Evolutionary conservation across 1,139 yeast species (phyloP), one percentile per base, ranked within the genome.

Genomic region (Tardiomyces depauwii): DNA sequence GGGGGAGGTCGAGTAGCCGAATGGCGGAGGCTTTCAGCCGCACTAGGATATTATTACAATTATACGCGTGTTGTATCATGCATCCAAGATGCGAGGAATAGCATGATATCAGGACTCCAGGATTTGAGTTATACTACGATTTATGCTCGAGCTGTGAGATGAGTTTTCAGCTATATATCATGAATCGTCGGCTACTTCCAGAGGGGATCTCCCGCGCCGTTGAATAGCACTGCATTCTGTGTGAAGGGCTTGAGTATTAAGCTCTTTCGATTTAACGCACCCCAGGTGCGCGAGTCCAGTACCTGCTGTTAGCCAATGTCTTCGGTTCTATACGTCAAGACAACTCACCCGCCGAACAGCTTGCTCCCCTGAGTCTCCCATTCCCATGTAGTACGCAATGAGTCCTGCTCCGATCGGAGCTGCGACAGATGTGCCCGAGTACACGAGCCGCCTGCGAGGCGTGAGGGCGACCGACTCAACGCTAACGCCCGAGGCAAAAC

Each of bases 371-470:
- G 66, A 56, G 3, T 77, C 66, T 0, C 94, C 95, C 52, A 70
- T 66, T 42, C 85, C 79, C 51, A 87, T 63, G 43, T 77, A 61
- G 33, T 78, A 73, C 0, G 89, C 91, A 2, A 73, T 78, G 39
- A 84, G 57, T 0, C 96, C 96, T 0, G 91, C 72, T 6, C 85
- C 83, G 1, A 79, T 71, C 0, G 96, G 96, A 1, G 95, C 73
- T 0, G 95, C 80, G 87, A 86, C 86, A 0, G 95, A 86, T 0
- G 96, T 87, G 0, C 96, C 96, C 1, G 93, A 79, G 51, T 81
- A 71, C 3, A 61, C 55, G 42, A 11, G 42, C 42, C 18, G 45
- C 46, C 5, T 41, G 47, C 16, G 39, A 39, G 28, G 41, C 40
- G 16, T 30, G 38, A 2, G 52, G 32, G 50, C 47, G 18, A 61